Evolutionary conservation across 2,329 filamentous ascomycete species (phyloP), one percentile per base, ranked within the genome.

Genomic region (Neonectria magnoliae): DNA sequence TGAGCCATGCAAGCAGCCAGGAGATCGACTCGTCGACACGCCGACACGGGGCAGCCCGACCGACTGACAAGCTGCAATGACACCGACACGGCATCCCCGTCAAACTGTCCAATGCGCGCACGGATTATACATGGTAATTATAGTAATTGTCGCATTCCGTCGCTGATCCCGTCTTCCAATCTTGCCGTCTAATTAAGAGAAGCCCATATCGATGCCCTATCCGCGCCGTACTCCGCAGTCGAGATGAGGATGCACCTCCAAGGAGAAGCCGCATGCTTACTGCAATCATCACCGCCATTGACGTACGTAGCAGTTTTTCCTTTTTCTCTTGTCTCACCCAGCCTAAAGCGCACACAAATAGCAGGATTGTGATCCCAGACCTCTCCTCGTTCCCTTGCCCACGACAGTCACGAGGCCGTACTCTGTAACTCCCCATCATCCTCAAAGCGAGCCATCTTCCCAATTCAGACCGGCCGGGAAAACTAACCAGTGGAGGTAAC

Each of bases 321-420:
- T 52, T 62, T 58, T 33, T 45, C 41, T 38, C 41, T 38, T 60
- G 67, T 63, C 44, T 65, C 62, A 33, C 56, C 56, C 47, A 41
- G 36, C 42, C 50, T 8, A 64, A 51, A 54, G 42, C 36, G 38
- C 25, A 25, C 25, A 25, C 25, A 5, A 4, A 45, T 48, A 42
- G 22, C 54, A 62, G 57, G 64, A 57, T 63, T 57, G 42, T 20
- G 44, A 62, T 58, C 62, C 45, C 64, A 65, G 61, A 33, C 53
- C 53, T 62, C 36, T 38, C 6, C 14, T 38, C 6, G 36, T 38
- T 70, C 60, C 42, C 51, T 59, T 65, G 62, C 68, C 31, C 45
- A 42, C 22, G 31, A 55, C 36, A 53, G 61, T 65, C 68, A 71
- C 61, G 63, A 33, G 55, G 18, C 13, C 25, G 27, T 38, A 44